phyloP scores from a whole-genome alignment of 306 rosid species.

The Cicer bijugum region DNA sequence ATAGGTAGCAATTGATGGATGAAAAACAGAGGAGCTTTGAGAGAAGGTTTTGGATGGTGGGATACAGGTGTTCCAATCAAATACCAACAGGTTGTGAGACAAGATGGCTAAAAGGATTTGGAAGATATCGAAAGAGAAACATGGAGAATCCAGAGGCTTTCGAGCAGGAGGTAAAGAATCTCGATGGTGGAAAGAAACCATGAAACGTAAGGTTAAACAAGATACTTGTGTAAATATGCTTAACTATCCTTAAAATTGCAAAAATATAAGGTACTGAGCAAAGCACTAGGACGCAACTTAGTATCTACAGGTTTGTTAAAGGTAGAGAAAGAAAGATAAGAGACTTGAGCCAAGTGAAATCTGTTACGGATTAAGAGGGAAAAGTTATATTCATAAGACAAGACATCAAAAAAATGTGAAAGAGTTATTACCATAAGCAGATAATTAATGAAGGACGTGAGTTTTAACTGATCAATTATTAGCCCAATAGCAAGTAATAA shows the following conservation, averaged over 20 bases:
- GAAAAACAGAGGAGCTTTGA: neutral
- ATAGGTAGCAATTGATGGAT: slow-evolving; percentile 3
- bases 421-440: neutral
- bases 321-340: neutral
- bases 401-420: neutral
- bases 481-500: neutral
- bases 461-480: neutral
- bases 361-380: neutral
- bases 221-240: neutral
- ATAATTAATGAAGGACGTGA: neutral
- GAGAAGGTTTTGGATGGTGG: neutral
- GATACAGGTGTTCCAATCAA: neutral
- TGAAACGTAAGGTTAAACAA: neutral
- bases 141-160: neutral
- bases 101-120: neutral
- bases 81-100: neutral
- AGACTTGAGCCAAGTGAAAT: slow-evolving; percentile 1
- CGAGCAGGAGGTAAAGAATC: slow-evolving; percentile 7
- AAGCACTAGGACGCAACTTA: neutral
- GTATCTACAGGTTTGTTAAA: neutral
- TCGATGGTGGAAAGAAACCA: slow-evolving; percentile 6
- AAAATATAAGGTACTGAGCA: neutral
- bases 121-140: slow-evolving; percentile 2
- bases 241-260: neutral
- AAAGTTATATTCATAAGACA: neutral